Percentiles rank a stretch among this genome's conserved stretches.
Evolutionary conservation across 2,329 filamentous ascomycete species (phyloP).

Genomic region (Ascomycota sp.): DNA sequence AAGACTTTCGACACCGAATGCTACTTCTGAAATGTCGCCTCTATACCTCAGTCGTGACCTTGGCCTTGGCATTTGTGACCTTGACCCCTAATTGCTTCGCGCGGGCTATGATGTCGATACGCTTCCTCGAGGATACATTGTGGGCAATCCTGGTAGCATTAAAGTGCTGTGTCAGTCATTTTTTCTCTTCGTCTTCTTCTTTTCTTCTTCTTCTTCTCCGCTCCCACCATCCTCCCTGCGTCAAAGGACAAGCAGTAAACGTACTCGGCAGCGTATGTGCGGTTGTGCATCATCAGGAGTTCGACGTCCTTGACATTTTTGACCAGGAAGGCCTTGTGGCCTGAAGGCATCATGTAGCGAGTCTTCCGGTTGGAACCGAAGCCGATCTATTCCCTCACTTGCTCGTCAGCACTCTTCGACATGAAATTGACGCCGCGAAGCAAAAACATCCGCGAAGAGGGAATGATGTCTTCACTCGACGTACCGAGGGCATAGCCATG

Average conservation of each 20-base stretch:
- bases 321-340: constrained; percentile 99
- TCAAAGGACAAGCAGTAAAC: constrained; percentile 15
- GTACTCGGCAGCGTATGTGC: constrained; percentile 95
- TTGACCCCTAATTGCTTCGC: constrained; percentile 98
- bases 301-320: constrained; percentile 91
- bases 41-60: constrained; percentile 87
- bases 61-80: constrained; percentile 98
- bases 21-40: not conserved
- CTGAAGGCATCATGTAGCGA: constrained; percentile 92
- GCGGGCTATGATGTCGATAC: constrained; percentile 89
- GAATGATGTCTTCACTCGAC: constrained; percentile 15
- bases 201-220: too few relatives aligned
- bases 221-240: too few relatives aligned
- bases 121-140: constrained; percentile 95
- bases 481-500: constrained; percentile 93
- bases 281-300: constrained; percentile 98
- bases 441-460: not conserved
- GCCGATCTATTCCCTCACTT: constrained; percentile 46
- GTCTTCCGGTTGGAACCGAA: constrained; percentile 99
- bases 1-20: too few relatives aligned
- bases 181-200: too few relatives aligned
- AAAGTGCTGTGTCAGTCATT: too few relatives aligned
- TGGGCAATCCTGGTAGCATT: constrained; percentile 56
- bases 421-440: not conserved
- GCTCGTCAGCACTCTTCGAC: constrained; percentile 1